Base-by-base conservation (phyloP, 2,329 filamentous ascomycete species). In the Arthrobotrys sinensis region DNA sequence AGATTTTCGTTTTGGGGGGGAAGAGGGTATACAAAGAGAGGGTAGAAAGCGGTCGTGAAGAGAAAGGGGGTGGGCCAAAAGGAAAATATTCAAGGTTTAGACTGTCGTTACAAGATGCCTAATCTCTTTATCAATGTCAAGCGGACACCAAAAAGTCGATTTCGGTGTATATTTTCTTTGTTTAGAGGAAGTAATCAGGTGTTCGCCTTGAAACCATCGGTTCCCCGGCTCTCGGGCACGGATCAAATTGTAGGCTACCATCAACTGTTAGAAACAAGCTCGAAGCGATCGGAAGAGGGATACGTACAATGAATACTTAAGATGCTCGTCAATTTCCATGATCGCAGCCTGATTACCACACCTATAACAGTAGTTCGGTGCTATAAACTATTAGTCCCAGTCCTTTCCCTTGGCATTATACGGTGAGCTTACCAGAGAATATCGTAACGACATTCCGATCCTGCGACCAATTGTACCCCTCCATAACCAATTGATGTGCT, bases 341-440 rank as follows among this genome's bases (percentile, higher is more conserved):
- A 99, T 98, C n/a, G 96, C 96, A 72, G 96, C 96, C 86, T 98
- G 96, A 86, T 99, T 99, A 84, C 96, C 96, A 84, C 96, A 99
- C 85, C 96, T 90, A 88, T 99, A 98, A 88, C 95, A 99, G 88
- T 99, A 99, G 85, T 95, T 95, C 80, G 92, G 92, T 67, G 92
- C 92, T 90, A 83, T 28, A 50, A 80, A 80, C 66, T 85, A 65
- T 76, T 71, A 79, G 70, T 38, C 24, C 62, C 24, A 57, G n/a
- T 34, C 16, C 3, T 5, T 45, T 53, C 19, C 38, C 48, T 53
- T 40, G 69, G 45, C 28, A 57, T 40, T 43, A n/a, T 12, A 21
- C 24, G 19, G 19, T 19, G 16, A 73, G 40, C 63, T 46, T 73
- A 95, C 93, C 94, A 82, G 94, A 97, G 87, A 99, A 99, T 83